A percentile compares a stretch with the other conserved stretches of the same genome.
Conservation (phyloP, 257 asterid species). For the Hygrophila difformis region DNA sequence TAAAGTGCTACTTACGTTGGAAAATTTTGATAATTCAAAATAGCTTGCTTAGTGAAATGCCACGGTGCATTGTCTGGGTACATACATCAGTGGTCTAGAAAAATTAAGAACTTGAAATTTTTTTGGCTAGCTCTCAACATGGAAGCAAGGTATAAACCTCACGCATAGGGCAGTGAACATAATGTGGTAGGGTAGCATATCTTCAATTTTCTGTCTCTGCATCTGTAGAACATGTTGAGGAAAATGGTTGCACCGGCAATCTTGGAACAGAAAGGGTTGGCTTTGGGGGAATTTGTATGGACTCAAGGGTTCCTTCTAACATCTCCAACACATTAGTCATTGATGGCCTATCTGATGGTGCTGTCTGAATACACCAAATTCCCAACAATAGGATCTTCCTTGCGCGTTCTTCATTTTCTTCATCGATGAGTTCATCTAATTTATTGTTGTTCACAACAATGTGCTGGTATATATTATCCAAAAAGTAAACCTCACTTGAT, state of each 20-base stretch:
- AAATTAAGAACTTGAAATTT: too few relatives aligned
- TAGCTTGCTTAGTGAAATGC: too few relatives aligned
- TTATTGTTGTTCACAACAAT: neutral
- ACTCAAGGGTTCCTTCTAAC: slow-evolving; percentile 24
- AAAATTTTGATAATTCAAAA: too few relatives aligned
- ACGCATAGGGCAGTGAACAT: too few relatives aligned
- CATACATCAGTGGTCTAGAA: too few relatives aligned
- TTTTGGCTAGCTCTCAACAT: too few relatives aligned
- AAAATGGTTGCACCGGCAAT: neutral
- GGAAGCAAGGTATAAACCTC: too few relatives aligned
- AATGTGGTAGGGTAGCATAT: too few relatives aligned
- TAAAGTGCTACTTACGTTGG: too few relatives aligned
- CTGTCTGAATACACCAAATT: slow-evolving; percentile 36
- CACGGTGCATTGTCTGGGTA: too few relatives aligned
- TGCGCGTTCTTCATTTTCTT: slow-evolving; percentile 20
- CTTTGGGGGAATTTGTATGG: slow-evolving; percentile 30
- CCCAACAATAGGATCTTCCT: slow-evolving; percentile 33
- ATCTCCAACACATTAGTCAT: slow-evolving; percentile 27
- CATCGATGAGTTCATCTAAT: neutral
- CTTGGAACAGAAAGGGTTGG: slow-evolving; percentile 9
- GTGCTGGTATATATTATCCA: slow-evolving; percentile 24
- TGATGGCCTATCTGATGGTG: slow-evolving; percentile 29
- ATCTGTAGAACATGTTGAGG: neutral
- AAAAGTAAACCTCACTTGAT: slow-evolving; percentile 26
- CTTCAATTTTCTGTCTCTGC: too few relatives aligned